These are phyloP conservation scores for Colletotrichum sp. DNA, from an alignment of 2,329 filamentous ascomycete species.

Conservation along the genomic window DNA sequence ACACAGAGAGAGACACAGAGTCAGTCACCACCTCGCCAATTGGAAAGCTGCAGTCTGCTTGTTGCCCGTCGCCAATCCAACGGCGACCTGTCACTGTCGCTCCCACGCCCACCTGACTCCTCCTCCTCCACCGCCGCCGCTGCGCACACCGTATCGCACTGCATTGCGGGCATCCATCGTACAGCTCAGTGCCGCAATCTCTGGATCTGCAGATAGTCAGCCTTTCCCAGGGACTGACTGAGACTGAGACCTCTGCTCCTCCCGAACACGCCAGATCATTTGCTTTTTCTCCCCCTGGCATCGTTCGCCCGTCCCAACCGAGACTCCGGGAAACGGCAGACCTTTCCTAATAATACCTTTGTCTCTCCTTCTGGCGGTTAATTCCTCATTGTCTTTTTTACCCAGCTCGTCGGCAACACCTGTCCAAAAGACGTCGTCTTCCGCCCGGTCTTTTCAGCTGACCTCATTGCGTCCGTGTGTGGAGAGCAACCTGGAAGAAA, in stretches of 20 bases:
- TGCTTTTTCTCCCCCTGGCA: constrained; percentile 19
- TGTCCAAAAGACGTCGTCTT: neutral
- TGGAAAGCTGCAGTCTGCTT: neutral
- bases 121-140: neutral
- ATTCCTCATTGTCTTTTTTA: constrained; percentile 1
- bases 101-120: neutral
- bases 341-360: constrained; percentile 20
- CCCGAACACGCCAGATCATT: constrained; percentile 17
- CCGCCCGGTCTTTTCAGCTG: neutral
- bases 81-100: neutral
- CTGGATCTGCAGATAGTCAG: neutral
- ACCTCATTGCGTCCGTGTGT: neutral
- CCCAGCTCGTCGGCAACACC: neutral
- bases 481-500: neutral
- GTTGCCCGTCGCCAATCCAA: neutral
- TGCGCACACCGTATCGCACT: neutral
- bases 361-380: constrained; percentile 16
- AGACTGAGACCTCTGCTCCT: constrained; percentile 8
- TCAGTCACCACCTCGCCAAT: neutral
- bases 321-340: constrained; percentile 18
- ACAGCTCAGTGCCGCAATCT: neutral
- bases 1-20: neutral
- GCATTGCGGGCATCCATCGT: neutral
- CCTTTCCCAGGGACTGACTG: neutral
- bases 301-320: neutral